These are phyloP conservation scores for Xerocomellus chrysenteron DNA, from an alignment of 768 basidiomycete genomes.

Conservation along the genomic window DNA sequence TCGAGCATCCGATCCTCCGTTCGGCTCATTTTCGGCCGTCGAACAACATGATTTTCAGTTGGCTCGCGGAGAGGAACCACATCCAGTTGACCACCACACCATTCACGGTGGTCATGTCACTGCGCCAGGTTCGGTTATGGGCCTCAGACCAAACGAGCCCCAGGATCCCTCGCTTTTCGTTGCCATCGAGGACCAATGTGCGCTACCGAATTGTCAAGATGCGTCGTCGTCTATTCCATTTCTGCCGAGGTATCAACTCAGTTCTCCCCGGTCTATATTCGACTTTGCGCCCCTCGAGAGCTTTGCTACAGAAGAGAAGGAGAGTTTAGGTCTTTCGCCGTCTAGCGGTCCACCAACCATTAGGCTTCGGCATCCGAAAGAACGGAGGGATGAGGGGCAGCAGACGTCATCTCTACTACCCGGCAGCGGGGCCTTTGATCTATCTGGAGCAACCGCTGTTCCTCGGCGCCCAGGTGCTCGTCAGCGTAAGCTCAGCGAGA, in stretches of 20 bases:
- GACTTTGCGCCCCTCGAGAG: slow-evolving; percentile 77
- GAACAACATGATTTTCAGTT: slow-evolving; percentile 50
- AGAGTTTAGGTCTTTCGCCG: slow-evolving; percentile 56
- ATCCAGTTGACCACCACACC: slow-evolving; percentile 5
- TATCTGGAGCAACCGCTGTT: slow-evolving; percentile 8
- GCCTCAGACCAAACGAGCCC: slow-evolving; percentile 39
- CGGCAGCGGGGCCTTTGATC: slow-evolving; percentile 7
- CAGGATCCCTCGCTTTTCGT: slow-evolving; percentile 53
- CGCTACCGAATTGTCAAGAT: slow-evolving; percentile 29
- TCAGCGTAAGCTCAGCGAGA: slow-evolving; percentile 86
- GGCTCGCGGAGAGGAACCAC: slow-evolving; percentile 35
- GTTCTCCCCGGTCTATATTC: slow-evolving; percentile 55
- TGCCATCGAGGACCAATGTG: slow-evolving; percentile 16
- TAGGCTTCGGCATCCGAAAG: slow-evolving; percentile 12
- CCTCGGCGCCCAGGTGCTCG: slow-evolving; percentile 42
- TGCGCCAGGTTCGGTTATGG: slow-evolving; percentile 14
- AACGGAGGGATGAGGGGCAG: slow-evolving; percentile 7
- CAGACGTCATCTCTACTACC: background rate
- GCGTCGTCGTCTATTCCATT: slow-evolving; percentile 38
- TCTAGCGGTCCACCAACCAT: slow-evolving; percentile 31
- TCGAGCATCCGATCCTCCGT: slow-evolving; percentile 32
- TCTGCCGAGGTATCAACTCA: slow-evolving; percentile 70
- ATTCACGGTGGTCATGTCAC: slow-evolving; percentile 10
- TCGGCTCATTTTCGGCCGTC: slow-evolving; percentile 45
- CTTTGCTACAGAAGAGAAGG: slow-evolving; percentile 71